Evolutionary conservation across 2,329 filamentous ascomycete species (phyloP).

Genomic region (Claviceps lovelessii): DNA sequence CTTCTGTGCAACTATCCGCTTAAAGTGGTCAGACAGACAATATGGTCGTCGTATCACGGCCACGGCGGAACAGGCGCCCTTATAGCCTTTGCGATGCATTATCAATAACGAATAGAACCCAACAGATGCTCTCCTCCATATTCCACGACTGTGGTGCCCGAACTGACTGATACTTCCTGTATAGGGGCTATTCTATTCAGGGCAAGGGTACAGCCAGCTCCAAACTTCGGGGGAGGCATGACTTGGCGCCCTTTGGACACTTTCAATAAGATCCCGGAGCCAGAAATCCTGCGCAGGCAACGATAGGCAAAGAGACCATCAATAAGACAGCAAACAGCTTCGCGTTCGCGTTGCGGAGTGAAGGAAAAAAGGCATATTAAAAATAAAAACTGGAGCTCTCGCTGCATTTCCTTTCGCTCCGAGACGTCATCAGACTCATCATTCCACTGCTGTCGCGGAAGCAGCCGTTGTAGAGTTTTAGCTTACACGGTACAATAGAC

Average conservation of each 20-base stretch:
- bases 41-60: slow-evolving; percentile 1
- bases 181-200: neutral
- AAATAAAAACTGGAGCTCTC: neutral
- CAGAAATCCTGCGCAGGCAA: neutral
- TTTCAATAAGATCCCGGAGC: neutral
- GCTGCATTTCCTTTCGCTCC: neutral
- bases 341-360: neutral
- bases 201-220: neutral
- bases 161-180: neutral
- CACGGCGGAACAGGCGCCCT: neutral
- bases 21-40: slow-evolving; percentile 1
- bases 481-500: slow-evolving; percentile 3
- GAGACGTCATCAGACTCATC: neutral
- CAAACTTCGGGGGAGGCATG: neutral
- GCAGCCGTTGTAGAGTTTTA: slow-evolving; percentile 1
- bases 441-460: neutral
- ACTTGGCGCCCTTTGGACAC: neutral
- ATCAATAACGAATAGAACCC: neutral
- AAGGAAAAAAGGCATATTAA: neutral
- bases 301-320: neutral
- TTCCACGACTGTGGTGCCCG: neutral
- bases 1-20: neutral
- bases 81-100: neutral
- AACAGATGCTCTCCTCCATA: neutral
- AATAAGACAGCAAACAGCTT: slow-evolving; percentile 3